A percentile compares a stretch with the other conserved stretches of the same genome.
These are phyloP conservation scores for Cyberlindnera lachancei DNA, from an alignment of 805 yeast genomes.

Conservation along the genomic window DNA sequence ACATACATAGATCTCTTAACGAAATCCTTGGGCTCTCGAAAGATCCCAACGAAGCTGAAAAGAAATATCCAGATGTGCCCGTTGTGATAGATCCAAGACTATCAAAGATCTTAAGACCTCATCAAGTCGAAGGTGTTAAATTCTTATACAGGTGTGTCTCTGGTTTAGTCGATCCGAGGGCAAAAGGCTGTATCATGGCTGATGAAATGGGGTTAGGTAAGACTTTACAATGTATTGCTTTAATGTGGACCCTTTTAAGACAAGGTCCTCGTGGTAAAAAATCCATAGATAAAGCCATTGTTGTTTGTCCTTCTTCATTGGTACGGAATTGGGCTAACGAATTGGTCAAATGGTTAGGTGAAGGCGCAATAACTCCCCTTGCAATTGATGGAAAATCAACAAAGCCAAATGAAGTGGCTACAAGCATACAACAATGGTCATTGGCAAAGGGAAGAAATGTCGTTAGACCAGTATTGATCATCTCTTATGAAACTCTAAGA, in stretches of 20 bases:
- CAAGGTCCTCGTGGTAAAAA: constrained; percentile 81
- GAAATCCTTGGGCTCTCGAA: constrained; percentile 71
- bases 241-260: constrained; percentile 85
- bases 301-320: constrained; percentile 91
- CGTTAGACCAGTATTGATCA: constrained; percentile 87
- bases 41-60: constrained; percentile 40
- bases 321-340: constrained; percentile 98
- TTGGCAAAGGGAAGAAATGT: constrained; percentile 79
- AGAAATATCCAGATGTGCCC: constrained; percentile 76
- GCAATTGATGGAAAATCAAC: constrained; percentile 90
- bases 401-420: constrained; percentile 59
- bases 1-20: constrained; percentile 58
- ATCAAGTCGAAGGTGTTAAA: constrained; percentile 92
- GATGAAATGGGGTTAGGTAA: constrained; percentile 96
- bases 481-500: constrained; percentile 89
- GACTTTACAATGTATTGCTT: constrained; percentile 79
- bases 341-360: constrained; percentile 89
- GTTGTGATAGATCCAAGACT: constrained; percentile 91
- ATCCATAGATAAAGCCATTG: constrained; percentile 82
- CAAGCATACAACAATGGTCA: constrained; percentile 76
- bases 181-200: constrained; percentile 96
- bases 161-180: constrained; percentile 74
- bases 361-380: constrained; percentile 78
- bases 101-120: constrained; percentile 83
- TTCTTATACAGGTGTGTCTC: constrained; percentile 87